phyloP scores from a whole-genome alignment of 257 asterid species.

The Marsdenia floribunda region DNA sequence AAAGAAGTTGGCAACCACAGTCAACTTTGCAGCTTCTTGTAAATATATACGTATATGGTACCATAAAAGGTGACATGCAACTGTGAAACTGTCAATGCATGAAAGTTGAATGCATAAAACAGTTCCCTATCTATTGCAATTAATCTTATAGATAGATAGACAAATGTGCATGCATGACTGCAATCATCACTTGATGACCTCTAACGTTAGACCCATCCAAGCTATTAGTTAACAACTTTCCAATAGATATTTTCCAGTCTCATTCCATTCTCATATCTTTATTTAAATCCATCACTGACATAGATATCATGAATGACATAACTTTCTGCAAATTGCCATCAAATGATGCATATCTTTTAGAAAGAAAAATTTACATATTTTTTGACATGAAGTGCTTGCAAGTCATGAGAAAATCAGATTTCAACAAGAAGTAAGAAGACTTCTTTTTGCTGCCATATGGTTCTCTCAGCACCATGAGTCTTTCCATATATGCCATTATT shows the following conservation, averaged over 20 bases:
- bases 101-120: background rate
- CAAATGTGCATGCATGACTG: background rate
- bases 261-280: background rate
- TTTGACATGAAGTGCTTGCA: background rate
- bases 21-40: background rate
- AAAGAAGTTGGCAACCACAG: background rate
- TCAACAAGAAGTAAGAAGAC: background rate
- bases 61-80: background rate
- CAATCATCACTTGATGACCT: background rate
- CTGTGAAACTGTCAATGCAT: background rate
- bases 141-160: background rate
- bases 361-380: background rate
- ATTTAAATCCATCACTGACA: background rate
- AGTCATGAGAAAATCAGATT: background rate
- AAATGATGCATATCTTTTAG: background rate
- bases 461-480: background rate
- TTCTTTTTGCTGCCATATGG: background rate
- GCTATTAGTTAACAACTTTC: background rate
- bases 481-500: background rate
- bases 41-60: background rate
- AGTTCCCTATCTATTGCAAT: background rate
- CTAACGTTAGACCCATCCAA: background rate
- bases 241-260: background rate
- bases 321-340: background rate
- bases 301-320: background rate